phyloP scores from a whole-genome alignment of 495 filamentous ascomycete species.

The Tricharina praecox region DNA sequence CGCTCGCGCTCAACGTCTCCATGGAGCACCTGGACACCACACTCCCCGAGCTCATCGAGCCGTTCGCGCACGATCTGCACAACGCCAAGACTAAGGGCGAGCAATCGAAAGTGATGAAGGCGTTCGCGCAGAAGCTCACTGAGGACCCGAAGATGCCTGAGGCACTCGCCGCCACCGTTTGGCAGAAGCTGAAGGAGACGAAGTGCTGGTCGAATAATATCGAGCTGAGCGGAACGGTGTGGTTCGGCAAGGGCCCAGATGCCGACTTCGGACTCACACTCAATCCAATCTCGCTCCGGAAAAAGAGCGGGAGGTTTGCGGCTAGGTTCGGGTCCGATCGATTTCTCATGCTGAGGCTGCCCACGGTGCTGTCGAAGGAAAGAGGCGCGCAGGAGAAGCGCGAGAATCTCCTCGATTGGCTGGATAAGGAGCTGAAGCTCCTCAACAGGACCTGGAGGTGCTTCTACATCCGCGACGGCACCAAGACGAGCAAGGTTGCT shows the following conservation, averaged over 20 bases:
- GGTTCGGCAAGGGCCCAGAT: not conserved
- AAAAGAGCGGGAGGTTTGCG: slow-evolving; percentile 14
- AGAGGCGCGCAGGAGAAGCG: not conserved
- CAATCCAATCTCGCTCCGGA: slow-evolving; percentile 10
- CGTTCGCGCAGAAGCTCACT: slow-evolving; percentile 1
- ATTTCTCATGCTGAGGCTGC: slow-evolving; percentile 19
- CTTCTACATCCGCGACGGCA: slow-evolving; percentile 11
- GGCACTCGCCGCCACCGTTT: slow-evolving; percentile 12
- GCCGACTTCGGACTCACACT: slow-evolving; percentile 5
- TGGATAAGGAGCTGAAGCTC: slow-evolving; percentile 12
- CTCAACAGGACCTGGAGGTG: slow-evolving; percentile 19
- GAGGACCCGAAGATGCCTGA: slow-evolving; percentile 2
- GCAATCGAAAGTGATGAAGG: slow-evolving; percentile 11
- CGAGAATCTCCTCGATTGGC: slow-evolving; percentile 8
- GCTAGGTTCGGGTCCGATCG: slow-evolving; percentile 22
- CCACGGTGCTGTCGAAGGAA: slow-evolving; percentile 4
- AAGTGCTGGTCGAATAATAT: not conserved
- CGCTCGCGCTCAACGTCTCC: not conserved
- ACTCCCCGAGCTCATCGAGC: not conserved
- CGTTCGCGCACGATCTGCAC: slow-evolving; percentile 13
- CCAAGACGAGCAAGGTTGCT: slow-evolving; percentile 4
- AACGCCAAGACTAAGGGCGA: slow-evolving; percentile 10
- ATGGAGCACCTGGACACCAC: not conserved
- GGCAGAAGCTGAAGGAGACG: slow-evolving; percentile 8
- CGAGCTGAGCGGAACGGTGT: not conserved